Percentiles rank a stretch among this genome's conserved stretches.
These are phyloP conservation scores for Borealophlyctis nickersoniae DNA, from an alignment of 192 early-diverging fungal species.

Conservation along the genomic window DNA sequence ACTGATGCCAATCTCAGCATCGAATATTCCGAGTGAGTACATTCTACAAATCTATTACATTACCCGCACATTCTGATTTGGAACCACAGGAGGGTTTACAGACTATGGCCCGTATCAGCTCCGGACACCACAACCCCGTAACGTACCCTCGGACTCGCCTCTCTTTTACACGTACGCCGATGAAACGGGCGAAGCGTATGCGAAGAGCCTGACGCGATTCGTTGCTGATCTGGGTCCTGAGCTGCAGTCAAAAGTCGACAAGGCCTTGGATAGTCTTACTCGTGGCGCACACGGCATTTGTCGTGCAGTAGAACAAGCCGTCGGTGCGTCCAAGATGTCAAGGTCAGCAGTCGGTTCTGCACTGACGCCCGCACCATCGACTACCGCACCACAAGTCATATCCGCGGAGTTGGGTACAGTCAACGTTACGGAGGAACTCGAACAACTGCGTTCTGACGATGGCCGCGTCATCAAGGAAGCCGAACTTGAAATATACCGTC, in stretches of 20 bases:
- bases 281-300: constrained; percentile 9
- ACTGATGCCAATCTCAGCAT: background rate
- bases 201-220: constrained; percentile 55
- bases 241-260: background rate
- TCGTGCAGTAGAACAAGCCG: background rate
- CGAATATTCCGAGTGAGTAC: constrained; percentile 26
- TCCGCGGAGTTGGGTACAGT: constrained; percentile 22
- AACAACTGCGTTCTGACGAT: background rate
- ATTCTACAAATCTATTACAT: no score
- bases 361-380: background rate
- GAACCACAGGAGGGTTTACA: background rate
- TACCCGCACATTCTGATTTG: no score
- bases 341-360: no score
- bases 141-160: constrained; percentile 1
- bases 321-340: constrained; percentile 1
- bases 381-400: background rate
- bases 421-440: constrained; percentile 14
- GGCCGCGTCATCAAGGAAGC: constrained; percentile 8
- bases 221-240: background rate
- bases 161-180: constrained; percentile 46
- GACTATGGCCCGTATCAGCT: constrained; percentile 40
- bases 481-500: constrained; percentile 24
- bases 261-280: constrained; percentile 6
- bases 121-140: constrained; percentile 18
- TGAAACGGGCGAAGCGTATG: constrained; percentile 56